Evolutionary conservation across 257 asterid species (phyloP).

Genomic region (Plantago ovata): DNA sequence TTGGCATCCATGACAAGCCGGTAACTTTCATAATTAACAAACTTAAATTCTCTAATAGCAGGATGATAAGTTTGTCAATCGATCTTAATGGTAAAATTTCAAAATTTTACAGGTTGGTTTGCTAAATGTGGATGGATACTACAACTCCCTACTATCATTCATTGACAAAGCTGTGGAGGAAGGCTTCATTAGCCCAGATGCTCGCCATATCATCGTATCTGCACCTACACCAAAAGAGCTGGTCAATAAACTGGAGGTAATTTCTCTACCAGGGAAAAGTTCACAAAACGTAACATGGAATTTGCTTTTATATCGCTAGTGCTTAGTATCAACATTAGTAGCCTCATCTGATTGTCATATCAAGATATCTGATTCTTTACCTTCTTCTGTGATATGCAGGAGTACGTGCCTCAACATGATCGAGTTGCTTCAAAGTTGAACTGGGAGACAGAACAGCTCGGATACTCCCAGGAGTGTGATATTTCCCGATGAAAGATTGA

Average conservation of each 20-base stretch:
- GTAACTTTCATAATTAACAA: slow-evolving; percentile 29
- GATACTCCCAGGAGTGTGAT: slow-evolving; percentile 31
- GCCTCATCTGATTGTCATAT: too few relatives aligned
- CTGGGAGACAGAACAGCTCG: slow-evolving; percentile 59
- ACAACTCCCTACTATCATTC: slow-evolving; percentile 73
- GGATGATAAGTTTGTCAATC: not conserved
- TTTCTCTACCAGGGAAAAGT: not conserved
- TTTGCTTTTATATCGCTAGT: too few relatives aligned
- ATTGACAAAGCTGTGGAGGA: slow-evolving; percentile 93
- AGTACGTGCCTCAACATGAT: slow-evolving; percentile 51
- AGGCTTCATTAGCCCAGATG: slow-evolving; percentile 77
- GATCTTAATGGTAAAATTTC: not conserved
- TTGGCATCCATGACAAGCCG: slow-evolving; percentile 97
- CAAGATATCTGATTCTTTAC: not conserved
- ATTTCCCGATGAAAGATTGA: slow-evolving; percentile 45
- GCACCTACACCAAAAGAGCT: slow-evolving; percentile 85
- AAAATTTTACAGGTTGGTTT: slow-evolving; percentile 64
- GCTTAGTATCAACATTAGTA: too few relatives aligned
- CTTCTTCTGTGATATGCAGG: slow-evolving; percentile 25
- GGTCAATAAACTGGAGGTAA: slow-evolving; percentile 86
- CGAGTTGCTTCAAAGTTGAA: slow-evolving; percentile 52
- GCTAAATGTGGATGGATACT: slow-evolving; percentile 89
- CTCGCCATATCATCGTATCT: slow-evolving; percentile 86
- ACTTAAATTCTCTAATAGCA: not conserved
- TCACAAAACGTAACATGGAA: not conserved